Percentiles rank a stretch among this genome's conserved stretches.
phyloP scores from a whole-genome alignment of 345 rosid genomes.

The Trapa bicornis region DNA sequence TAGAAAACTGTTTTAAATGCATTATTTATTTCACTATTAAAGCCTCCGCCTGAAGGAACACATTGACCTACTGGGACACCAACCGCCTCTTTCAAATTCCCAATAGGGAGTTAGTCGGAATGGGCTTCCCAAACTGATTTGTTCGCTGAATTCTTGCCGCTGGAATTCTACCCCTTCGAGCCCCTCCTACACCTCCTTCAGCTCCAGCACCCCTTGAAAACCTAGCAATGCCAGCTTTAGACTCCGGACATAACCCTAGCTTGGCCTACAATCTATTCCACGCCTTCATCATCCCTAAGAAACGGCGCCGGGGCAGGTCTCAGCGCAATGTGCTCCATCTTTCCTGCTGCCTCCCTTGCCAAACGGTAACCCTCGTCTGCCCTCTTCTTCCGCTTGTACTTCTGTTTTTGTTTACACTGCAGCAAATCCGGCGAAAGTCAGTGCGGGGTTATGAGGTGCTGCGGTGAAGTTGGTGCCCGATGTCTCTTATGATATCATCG shows the following conservation, averaged over 20 bases:
- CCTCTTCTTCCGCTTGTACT: conserved; percentile 7
- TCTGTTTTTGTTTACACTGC: conserved; percentile 13
- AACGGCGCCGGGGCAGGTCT: conserved; percentile 77
- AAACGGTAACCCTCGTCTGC: conserved; percentile 6
- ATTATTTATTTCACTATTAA: no score
- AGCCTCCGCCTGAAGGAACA: no score
- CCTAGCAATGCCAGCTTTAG: conserved; percentile 12
- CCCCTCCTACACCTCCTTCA: conserved; percentile 18
- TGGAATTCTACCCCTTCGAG: conserved; percentile 18
- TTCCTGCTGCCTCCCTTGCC: conserved; percentile 22
- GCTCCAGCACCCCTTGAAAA: conserved; percentile 13
- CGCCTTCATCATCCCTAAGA: conserved; percentile 64
- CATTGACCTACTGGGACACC: no score
- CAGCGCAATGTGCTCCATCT: conserved; percentile 42
- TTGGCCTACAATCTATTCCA: conserved; percentile 25
- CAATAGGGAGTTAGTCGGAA: background rate
- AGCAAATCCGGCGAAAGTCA: conserved; percentile 13
- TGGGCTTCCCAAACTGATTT: conserved; percentile 12
- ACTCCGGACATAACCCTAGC: conserved; percentile 15
- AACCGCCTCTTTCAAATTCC: no score
- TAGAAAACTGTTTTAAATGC: no score
- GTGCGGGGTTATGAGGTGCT: conserved; percentile 4
- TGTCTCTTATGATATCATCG: conserved; percentile 72
- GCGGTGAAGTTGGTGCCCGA: conserved; percentile 18
- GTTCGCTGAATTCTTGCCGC: conserved; percentile 18